A percentile compares a stretch with the other conserved stretches of the same genome.
Conservation (phyloP, 805 yeast genomes). For the Cyberlindnera galapagoensis region DNA sequence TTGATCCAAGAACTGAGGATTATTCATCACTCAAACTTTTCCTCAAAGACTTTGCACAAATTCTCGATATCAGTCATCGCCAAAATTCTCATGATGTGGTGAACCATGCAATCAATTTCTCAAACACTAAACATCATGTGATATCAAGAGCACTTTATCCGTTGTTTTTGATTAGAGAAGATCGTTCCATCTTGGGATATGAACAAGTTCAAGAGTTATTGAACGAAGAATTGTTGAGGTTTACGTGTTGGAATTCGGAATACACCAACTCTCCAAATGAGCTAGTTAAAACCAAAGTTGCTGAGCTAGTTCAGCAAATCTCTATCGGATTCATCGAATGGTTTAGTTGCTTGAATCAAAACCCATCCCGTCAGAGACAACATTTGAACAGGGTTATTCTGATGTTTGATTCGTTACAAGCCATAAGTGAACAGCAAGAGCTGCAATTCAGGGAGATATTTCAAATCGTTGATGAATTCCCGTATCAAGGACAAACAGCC, state of each 20-base stretch:
- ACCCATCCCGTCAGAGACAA: conserved; percentile 81
- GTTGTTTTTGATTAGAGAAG: conserved; percentile 55
- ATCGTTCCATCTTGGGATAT: conserved; percentile 50
- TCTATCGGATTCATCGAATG: conserved; percentile 40
- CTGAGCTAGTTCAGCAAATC: conserved; percentile 37
- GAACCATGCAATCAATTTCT: conserved; percentile 29
- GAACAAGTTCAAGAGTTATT: conserved; percentile 32
- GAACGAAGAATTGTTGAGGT: conserved; percentile 36
- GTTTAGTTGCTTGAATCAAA: conserved; percentile 45
- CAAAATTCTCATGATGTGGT: conserved; percentile 25
- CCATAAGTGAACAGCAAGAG: conserved; percentile 62
- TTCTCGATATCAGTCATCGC: conserved; percentile 28
- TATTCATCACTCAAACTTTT: conserved; percentile 24
- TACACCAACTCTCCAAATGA: conserved; percentile 23
- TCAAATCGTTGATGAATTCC: conserved; percentile 27
- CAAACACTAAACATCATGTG: conserved; percentile 30
- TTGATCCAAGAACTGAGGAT: conserved; percentile 26
- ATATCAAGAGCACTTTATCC: conserved; percentile 61
- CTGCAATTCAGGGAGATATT: conserved; percentile 30
- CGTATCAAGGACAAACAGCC: conserved; percentile 13
- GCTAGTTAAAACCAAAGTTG: conserved; percentile 19
- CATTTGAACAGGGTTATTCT: conserved; percentile 49
- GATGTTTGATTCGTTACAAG: conserved; percentile 78
- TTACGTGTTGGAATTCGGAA: conserved; percentile 33
- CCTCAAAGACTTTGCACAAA: conserved; percentile 32